Evolutionary conservation across 176 grass and related monocot species (phyloP).

Genomic region (Oryza meridionalis): DNA sequence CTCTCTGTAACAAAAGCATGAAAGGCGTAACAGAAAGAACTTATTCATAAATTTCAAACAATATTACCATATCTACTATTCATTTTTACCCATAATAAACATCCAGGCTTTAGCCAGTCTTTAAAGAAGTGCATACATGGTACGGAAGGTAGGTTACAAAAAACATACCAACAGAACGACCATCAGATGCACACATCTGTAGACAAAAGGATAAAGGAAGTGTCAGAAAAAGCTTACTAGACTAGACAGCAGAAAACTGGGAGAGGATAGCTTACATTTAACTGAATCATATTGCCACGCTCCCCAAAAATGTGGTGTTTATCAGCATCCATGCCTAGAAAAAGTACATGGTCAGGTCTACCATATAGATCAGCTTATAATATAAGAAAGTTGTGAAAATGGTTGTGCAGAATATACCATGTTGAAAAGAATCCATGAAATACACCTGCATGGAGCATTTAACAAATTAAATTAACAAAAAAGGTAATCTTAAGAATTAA

Average conservation of each 20-base stretch:
- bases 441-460: constrained; percentile 23
- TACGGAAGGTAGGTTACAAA: neutral
- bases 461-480: constrained; percentile 15
- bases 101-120: neutral
- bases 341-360: neutral
- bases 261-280: neutral
- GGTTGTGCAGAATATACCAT: constrained; percentile 26
- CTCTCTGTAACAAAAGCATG: neutral
- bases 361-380: neutral
- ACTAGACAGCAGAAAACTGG: neutral
- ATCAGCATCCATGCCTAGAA: constrained; percentile 15
- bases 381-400: constrained; percentile 11
- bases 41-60: neutral
- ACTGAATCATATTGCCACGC: neutral
- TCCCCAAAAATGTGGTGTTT: neutral
- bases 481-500: neutral
- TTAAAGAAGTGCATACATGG: neutral
- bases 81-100: neutral
- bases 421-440: constrained; percentile 30
- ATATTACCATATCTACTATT: neutral
- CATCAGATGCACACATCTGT: neutral
- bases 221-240: neutral
- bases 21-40: neutral
- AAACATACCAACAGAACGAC: constrained; percentile 17
- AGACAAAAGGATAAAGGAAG: neutral